These are phyloP conservation scores for Jatropha curcas DNA, from an alignment of 345 rosid species.

Conservation along the genomic window DNA sequence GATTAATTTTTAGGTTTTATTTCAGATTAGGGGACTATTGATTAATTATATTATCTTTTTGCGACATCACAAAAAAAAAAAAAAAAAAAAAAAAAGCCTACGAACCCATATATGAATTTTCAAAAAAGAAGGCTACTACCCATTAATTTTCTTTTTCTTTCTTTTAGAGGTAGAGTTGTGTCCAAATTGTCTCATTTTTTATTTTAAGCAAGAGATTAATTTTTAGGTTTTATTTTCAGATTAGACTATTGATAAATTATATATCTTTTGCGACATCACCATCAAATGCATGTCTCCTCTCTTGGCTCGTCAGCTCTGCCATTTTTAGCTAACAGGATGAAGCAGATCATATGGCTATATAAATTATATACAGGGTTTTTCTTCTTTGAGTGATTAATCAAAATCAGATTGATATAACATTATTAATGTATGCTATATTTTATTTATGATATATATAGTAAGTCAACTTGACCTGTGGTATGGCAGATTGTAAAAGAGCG, in stretches of 20 bases:
- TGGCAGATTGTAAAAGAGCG: conserved; percentile 7
- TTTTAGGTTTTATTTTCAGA: background rate
- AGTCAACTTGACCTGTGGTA: background rate
- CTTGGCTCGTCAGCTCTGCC: background rate
- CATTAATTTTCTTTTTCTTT: background rate
- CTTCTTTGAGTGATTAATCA: conserved; percentile 24
- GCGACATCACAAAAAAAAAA: too few species aligned
- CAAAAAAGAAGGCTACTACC: background rate
- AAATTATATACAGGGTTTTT: background rate
- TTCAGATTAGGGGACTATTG: too few species aligned
- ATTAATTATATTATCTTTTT: too few species aligned
- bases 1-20: too few species aligned
- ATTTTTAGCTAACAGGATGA: conserved; percentile 8
- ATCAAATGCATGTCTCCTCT: background rate
- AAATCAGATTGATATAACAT: conserved; percentile 8
- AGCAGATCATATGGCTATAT: conserved; percentile 17
- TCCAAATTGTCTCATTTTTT: background rate
- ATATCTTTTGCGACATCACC: background rate
- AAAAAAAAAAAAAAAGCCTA: background rate
- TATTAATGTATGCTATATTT: conserved; percentile 3
- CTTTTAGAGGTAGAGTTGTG: background rate
- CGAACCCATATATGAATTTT: background rate
- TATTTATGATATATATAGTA: background rate
- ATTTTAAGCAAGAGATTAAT: background rate
- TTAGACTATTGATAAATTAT: conserved; percentile 12